These are phyloP conservation scores for Intubia oerlemansii DNA, from an alignment of 2,329 filamentous ascomycete species.

Conservation along the genomic window DNA sequence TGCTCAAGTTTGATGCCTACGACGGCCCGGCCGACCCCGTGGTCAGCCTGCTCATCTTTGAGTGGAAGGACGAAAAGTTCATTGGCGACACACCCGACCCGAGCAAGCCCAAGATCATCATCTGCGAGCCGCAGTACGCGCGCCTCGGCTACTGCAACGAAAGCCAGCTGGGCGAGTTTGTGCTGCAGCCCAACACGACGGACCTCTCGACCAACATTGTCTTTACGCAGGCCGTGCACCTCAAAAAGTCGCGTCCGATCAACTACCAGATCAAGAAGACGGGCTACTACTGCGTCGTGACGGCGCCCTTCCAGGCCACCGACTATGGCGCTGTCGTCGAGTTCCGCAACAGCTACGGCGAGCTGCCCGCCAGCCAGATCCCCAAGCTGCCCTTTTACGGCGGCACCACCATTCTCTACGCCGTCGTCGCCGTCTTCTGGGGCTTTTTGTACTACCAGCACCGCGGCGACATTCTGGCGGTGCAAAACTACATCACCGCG, in stretches of 20 bases:
- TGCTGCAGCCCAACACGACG: constrained; percentile 57
- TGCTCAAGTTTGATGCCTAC: constrained; percentile 50
- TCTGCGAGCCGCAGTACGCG: constrained; percentile 58
- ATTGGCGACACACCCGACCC: constrained; percentile 46
- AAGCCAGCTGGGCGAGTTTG: constrained; percentile 65
- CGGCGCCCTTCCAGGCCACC: constrained; percentile 42
- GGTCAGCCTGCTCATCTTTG: constrained; percentile 75
- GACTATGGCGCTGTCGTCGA: constrained; percentile 68
- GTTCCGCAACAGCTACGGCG: constrained; percentile 90
- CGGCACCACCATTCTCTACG: constrained; percentile 82
- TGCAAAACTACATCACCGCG: constrained; percentile 97
- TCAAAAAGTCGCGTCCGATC: constrained; percentile 52
- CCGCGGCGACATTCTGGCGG: constrained; percentile 79
- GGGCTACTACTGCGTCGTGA: constrained; percentile 88
- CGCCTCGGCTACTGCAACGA: constrained; percentile 49
- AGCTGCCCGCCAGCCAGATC: constrained; percentile 87
- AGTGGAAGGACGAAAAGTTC: constrained; percentile 70
- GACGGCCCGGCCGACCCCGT: constrained; percentile 46
- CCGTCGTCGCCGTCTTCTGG: constrained; percentile 73
- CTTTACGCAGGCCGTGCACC: constrained; percentile 58
- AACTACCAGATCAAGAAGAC: constrained; percentile 77
- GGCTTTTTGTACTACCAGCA: constrained; percentile 91
- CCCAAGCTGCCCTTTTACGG: constrained; percentile 96
- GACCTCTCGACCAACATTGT: constrained; percentile 50
- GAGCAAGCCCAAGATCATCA: constrained; percentile 21